phyloP scores from a whole-genome alignment of 106 monocot species.

The Dioscorea dumetorum region DNA sequence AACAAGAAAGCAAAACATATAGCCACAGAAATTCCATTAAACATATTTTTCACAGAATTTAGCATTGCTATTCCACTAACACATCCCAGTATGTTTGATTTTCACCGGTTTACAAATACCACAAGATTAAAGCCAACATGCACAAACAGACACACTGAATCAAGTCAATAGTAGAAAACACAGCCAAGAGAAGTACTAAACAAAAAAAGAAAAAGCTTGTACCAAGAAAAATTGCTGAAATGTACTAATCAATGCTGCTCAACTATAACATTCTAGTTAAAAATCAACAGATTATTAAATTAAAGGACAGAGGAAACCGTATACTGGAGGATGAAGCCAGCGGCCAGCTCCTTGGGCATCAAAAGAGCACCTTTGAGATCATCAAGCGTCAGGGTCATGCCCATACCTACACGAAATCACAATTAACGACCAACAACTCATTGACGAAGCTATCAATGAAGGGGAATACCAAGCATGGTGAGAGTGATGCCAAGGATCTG shows the following conservation, averaged over 20 bases:
- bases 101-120: too few species aligned
- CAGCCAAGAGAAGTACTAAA: too few species aligned
- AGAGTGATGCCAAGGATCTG: slow-evolving; percentile 83
- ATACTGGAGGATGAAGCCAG: slow-evolving; percentile 88
- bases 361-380: slow-evolving; percentile 64
- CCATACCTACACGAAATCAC: slow-evolving; percentile 56
- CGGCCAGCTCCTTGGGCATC: slow-evolving; percentile 80
- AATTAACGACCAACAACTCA: background rate
- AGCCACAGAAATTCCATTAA: too few species aligned
- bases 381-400: slow-evolving; percentile 83
- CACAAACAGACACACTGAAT: background rate
- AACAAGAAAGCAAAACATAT: too few species aligned
- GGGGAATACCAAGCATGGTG: slow-evolving; percentile 67
- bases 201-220: background rate
- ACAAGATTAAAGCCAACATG: background rate
- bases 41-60: too few species aligned
- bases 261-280: background rate
- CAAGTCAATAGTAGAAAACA: background rate
- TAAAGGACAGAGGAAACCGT: slow-evolving; percentile 24
- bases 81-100: too few species aligned
- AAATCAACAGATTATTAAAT: background rate
- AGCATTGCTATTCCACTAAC: too few species aligned
- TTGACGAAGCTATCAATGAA: background rate
- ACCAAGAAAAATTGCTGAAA: background rate
- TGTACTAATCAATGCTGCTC: too few species aligned